Evolutionary conservation across 2,329 filamentous ascomycete species (phyloP), one percentile per base, ranked within the genome.

Genomic region (Zymoseptoria ardabiliae): DNA sequence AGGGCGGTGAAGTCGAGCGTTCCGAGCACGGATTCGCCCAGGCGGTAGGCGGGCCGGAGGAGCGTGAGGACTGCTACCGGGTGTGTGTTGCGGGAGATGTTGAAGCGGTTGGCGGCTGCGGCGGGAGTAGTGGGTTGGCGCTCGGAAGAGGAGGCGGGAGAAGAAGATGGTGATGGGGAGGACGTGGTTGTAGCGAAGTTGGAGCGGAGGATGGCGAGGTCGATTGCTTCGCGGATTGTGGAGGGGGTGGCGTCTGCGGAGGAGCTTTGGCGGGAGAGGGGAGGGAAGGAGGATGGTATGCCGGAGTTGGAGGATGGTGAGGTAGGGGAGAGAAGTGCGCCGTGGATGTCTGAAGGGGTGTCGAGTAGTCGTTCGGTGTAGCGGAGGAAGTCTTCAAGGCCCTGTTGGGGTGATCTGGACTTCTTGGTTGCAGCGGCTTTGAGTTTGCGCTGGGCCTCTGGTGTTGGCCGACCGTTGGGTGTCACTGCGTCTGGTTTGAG

Each of bases 1-100:
- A 11, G 61, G 81, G 17, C 25, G 0, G 83, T 82, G 70, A 97
- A 96, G 73, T 97, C 92, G 60, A 99, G 84, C 0, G 86, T 88
- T 66, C 91, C 87, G 11, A 86, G 90, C 51, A 97, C 85, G 0
- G 88, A 86, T 74, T 99, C 94, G 60, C 94, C 94, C 0, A 99
- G 80, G 51, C 92, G 84, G 76, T 95, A 97, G 0, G 92, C 86
- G 0, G 94, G 91, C 9, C 94, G 86, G 4, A 92, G 89, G 30
- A 99, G 82, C 75, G 92, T 91, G 58, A 99, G 85, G 5, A 95
- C 90, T 2, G 90, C 93, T 11, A 99, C 92, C n/a, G 87, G 87
- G 58, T 87, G 86, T n/a, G 92, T 92, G 69, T 91, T 92, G 13
- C 93, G 88, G 11, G 93, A 88, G 71, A 99, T 97, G 71, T 96